Percentiles rank a stretch among this genome's conserved stretches.
Evolutionary conservation across 768 basidiomycete genomes (phyloP).

Genomic region (Mrakia gelida): DNA sequence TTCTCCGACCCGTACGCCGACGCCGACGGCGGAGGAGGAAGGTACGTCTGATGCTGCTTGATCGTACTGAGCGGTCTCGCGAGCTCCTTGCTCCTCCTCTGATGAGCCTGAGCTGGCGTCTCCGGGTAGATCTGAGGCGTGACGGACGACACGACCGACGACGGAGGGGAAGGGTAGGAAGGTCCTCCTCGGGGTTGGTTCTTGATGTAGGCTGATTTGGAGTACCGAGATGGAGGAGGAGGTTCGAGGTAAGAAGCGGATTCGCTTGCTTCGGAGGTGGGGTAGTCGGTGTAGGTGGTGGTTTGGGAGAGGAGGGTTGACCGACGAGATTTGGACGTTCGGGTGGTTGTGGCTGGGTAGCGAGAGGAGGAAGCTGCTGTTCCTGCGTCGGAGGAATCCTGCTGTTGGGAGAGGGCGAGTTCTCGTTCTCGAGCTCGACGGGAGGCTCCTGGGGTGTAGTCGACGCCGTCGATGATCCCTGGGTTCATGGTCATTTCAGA

Average conservation of each 20-base stretch:
- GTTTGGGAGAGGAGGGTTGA: constrained; percentile 28
- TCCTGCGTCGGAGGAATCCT: constrained; percentile 5
- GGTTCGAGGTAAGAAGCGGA: constrained; percentile 8
- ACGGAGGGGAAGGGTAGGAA: constrained; percentile 23
- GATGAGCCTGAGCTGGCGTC: constrained; percentile 28
- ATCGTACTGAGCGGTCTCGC: not conserved
- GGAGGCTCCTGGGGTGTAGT: not conserved
- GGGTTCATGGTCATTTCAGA: constrained; percentile 16
- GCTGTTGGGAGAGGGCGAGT: not conserved
- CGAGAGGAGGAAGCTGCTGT: not conserved
- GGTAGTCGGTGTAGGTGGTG: constrained; percentile 22
- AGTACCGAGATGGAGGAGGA: constrained; percentile 11
- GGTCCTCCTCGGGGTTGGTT: not conserved
- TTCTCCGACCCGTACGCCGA: not conserved
- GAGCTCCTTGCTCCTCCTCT: constrained; percentile 18
- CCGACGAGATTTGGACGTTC: constrained; percentile 25
- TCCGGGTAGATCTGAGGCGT: constrained; percentile 30
- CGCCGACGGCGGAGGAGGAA: constrained; percentile 9
- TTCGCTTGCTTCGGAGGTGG: not conserved
- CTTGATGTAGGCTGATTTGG: not conserved
- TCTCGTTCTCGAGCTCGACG: not conserved
- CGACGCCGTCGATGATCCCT: not conserved
- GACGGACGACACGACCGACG: constrained; percentile 27
- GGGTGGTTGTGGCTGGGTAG: constrained; percentile 25
- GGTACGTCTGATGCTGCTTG: not conserved